Conservation (phyloP, 768 basidiomycete species). For the Russula sp. region DNA sequence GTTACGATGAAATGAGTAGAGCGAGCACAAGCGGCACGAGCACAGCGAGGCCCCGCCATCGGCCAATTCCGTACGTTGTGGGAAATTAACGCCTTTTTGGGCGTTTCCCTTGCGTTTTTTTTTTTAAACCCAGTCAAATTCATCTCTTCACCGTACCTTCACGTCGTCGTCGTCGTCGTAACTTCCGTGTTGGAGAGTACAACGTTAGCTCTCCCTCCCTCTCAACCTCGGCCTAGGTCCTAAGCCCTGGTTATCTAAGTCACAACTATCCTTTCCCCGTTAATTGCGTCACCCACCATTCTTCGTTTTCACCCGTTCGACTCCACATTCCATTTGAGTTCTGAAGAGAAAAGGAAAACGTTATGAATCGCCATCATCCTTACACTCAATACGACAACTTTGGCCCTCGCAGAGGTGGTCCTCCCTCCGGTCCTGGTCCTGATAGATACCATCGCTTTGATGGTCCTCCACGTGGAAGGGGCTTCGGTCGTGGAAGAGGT, state of each 20-base stretch:
- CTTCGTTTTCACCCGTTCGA: conserved; percentile 16
- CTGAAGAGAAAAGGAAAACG: conserved; percentile 25
- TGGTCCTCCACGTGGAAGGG: conserved; percentile 49
- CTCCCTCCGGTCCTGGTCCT: conserved; percentile 26
- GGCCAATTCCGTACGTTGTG: conserved; percentile 1
- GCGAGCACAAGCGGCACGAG: not conserved
- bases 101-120: not conserved
- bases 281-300: conserved; percentile 12
- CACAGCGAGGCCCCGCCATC: not conserved
- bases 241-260: conserved; percentile 9
- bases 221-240: not conserved
- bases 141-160: conserved; percentile 15
- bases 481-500: conserved; percentile 70
- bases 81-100: not conserved
- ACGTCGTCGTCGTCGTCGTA: conserved; percentile 15
- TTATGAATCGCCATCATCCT: conserved; percentile 88
- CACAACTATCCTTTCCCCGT: conserved; percentile 9
- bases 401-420: conserved; percentile 24
- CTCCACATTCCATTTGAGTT: conserved; percentile 22
- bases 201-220: conserved; percentile 16
- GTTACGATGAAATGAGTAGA: conserved; percentile 20
- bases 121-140: conserved; percentile 1
- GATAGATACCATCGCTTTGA: conserved; percentile 36
- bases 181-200: conserved; percentile 20
- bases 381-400: conserved; percentile 40